Conservation (phyloP, 352 stramenopile genomes). For the Phytopythium ostracodes region DNA sequence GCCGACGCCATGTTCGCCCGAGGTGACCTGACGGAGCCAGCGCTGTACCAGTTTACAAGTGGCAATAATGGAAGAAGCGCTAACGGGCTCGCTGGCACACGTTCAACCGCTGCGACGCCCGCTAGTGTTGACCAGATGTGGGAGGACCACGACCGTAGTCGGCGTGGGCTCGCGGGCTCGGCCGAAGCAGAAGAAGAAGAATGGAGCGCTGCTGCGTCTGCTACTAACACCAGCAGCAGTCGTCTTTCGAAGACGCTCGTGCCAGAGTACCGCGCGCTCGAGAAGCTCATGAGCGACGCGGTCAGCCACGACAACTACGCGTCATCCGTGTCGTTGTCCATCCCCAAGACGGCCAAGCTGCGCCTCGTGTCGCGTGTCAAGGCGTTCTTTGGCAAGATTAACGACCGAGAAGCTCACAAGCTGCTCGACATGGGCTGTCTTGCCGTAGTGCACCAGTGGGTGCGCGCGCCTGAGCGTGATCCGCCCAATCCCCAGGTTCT, state of each 20-base stretch:
- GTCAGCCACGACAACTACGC: constrained; percentile 73
- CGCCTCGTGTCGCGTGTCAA: constrained; percentile 69
- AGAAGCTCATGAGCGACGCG: constrained; percentile 65
- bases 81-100: constrained; percentile 6
- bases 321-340: constrained; percentile 63
- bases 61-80: neutral
- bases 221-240: constrained; percentile 12
- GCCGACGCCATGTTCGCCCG: constrained; percentile 73
- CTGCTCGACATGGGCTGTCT: constrained; percentile 64
- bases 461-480: constrained; percentile 23
- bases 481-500: constrained; percentile 63
- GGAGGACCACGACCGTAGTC: constrained; percentile 51
- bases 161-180: constrained; percentile 33
- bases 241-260: constrained; percentile 40
- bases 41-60: constrained; percentile 30
- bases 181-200: constrained; percentile 9
- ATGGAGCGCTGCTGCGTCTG: neutral
- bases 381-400: constrained; percentile 61
- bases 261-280: constrained; percentile 52
- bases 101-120: constrained; percentile 19
- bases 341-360: constrained; percentile 74
- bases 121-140: constrained; percentile 47
- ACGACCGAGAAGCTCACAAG: constrained; percentile 39
- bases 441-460: constrained; percentile 52
- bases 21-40: constrained; percentile 43